A percentile compares a stretch with the other conserved stretches of the same genome.
Evolutionary conservation across 2,329 filamentous ascomycete genomes (phyloP).

Genomic region (Aspergillus aculeatus): DNA sequence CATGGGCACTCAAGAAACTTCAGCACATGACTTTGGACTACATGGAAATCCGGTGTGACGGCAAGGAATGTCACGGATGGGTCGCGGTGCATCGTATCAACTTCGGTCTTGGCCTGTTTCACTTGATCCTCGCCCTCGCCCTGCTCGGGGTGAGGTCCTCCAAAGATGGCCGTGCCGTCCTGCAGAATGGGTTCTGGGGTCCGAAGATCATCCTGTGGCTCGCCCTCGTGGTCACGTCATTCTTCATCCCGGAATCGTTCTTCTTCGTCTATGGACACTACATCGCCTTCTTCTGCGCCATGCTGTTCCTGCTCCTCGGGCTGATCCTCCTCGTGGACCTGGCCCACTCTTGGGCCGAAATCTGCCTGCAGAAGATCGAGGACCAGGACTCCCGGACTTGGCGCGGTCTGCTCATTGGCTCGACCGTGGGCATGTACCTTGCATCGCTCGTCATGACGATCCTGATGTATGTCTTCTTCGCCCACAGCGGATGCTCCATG

Average conservation of each 20-base stretch:
- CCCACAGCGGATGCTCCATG: constrained; percentile 77
- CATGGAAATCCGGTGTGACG: constrained; percentile 89
- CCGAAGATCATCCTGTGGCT: constrained; percentile 93
- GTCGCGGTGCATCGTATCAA: constrained; percentile 97
- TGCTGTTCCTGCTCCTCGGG: constrained; percentile 89
- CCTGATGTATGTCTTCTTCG: constrained; percentile 97
- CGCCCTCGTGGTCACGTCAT: constrained; percentile 80
- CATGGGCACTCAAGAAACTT: constrained; percentile 95
- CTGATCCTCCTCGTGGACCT: constrained; percentile 91
- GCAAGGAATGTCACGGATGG: constrained; percentile 90
- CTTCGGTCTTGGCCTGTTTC: constrained; percentile 92
- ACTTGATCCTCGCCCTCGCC: constrained; percentile 79
- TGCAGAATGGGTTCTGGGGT: constrained; percentile 99
- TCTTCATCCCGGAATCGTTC: constrained; percentile 92
- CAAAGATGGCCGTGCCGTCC: constrained; percentile 78
- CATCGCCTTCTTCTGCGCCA: constrained; percentile 80
- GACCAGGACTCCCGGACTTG: constrained; percentile 79
- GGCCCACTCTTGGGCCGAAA: constrained; percentile 95
- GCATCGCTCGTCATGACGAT: constrained; percentile 90
- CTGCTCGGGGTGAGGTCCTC: constrained; percentile 84
- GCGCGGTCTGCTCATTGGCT: constrained; percentile 85
- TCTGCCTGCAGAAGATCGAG: constrained; percentile 91
- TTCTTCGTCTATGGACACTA: constrained; percentile 97
- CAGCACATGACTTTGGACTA: constrained; percentile 91
- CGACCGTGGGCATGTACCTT: constrained; percentile 90